Evolutionary conservation across 2,329 filamentous ascomycete species (phyloP), one percentile per base, ranked within the genome.

Genomic region (Venturia carpophila): DNA sequence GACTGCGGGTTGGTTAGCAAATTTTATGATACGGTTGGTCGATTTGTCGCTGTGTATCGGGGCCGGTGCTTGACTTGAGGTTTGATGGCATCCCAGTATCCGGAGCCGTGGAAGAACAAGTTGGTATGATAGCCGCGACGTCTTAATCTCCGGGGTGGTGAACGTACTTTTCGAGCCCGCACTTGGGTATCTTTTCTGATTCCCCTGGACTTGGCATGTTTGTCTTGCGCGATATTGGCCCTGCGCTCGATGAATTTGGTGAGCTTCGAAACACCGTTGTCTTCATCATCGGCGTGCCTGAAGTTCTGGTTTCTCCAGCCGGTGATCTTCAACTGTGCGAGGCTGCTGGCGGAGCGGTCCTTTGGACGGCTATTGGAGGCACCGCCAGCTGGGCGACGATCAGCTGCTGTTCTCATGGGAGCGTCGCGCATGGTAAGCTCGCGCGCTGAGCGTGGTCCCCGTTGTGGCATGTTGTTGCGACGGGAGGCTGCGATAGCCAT

Each of bases 1-100:
- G 73, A 75, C 69, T 75, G 49, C 41, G 34, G 13, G 30, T 11
- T 55, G 30, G 60, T 66, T 64, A 64, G 60, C 37, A 65, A 45
- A 19, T 65, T n/a, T 15, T 15, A 63, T 27, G 24, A 27, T 61
- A 47, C 5, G 27, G 21, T 17, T 37, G 30, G 21, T 37, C 63
- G 27, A 42, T 37, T 19, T 24, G 63, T 61, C 55, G 63, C 55
- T 49, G 37, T 1, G 55, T 37, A 15, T 24, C 41, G 47, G 17
- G 39, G 37, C 45, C 13, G 21, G 34, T 37, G 63, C 24, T 58
- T 49, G 27, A 47, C 24, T 39, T 27, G 41, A 41, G 58, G 21
- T 39, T 64, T 56, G 34, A 56, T 37, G 52, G 63, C 63, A 42
- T 58, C 45, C 39, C 21, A 60, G 63, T 58, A 64, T 30, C 63